Evolutionary conservation across 352 stramenopile species (phyloP).

Genomic region (Ophiocytium majus): DNA sequence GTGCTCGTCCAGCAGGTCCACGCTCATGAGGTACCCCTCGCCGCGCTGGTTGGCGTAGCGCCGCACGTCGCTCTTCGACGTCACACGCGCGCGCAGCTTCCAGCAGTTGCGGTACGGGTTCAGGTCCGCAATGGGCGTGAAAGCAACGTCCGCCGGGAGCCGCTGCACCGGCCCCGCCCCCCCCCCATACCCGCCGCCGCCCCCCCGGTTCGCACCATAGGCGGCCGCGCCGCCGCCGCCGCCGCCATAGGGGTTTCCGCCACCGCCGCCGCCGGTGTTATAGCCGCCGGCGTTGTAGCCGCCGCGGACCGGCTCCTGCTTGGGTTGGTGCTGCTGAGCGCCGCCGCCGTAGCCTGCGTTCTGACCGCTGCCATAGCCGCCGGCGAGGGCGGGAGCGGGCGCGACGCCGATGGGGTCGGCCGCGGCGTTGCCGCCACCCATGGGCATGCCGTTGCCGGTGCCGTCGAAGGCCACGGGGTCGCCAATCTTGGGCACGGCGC

Average conservation of each 20-base stretch:
- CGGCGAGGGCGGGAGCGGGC: neutral
- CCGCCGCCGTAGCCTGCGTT: neutral
- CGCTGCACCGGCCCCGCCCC: conserved; percentile 43
- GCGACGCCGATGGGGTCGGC: neutral
- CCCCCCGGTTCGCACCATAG: neutral
- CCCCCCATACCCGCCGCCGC: neutral
- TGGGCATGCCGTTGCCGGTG: neutral
- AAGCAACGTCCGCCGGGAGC: conserved; percentile 28
- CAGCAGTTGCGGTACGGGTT: conserved; percentile 59
- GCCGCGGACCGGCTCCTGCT: neutral
- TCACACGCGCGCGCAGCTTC: conserved; percentile 68
- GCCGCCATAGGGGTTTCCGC: neutral
- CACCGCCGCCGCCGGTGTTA: neutral
- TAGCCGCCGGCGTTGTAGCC: conserved; percentile 13
- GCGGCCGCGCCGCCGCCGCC: neutral
- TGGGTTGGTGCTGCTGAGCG: neutral
- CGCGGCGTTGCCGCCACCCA: neutral
- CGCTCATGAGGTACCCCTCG: conserved; percentile 91
- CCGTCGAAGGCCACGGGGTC: conserved; percentile 20
- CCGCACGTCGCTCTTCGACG: conserved; percentile 84
- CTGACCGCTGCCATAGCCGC: neutral
- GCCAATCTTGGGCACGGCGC: conserved; percentile 39
- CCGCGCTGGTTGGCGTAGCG: conserved; percentile 92
- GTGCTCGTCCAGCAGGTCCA: conserved; percentile 89
- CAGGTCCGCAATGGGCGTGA: conserved; percentile 53